phyloP scores from a whole-genome alignment of 805 yeast species.

The Lipomyces yamadae region DNA sequence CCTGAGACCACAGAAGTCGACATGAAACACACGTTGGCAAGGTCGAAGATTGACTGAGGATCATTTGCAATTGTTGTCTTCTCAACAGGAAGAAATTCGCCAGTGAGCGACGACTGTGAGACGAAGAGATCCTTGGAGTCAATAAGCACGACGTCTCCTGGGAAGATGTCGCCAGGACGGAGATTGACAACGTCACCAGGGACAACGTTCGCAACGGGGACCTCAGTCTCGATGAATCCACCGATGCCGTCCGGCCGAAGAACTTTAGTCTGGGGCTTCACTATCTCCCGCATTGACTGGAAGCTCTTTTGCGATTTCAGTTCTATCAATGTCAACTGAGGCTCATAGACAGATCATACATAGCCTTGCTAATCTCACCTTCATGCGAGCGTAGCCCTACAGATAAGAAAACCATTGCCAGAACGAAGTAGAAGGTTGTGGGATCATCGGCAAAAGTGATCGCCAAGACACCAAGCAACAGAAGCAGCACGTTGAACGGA shows the following conservation, averaged over 20 bases:
- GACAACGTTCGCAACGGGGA: conserved; percentile 73
- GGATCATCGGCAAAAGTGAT: conserved; percentile 36
- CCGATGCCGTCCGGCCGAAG: conserved; percentile 33
- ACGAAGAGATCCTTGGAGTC: conserved; percentile 74
- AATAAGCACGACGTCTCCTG: conserved; percentile 81
- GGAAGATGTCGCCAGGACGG: conserved; percentile 92
- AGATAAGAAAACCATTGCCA: conserved; percentile 33
- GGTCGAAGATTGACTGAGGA: conserved; percentile 30
- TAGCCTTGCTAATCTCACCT: conserved; percentile 13
- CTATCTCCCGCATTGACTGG: conserved; percentile 34
- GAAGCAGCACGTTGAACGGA: conserved; percentile 33
- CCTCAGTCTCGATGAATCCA: conserved; percentile 35
- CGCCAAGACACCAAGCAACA: conserved; percentile 36
- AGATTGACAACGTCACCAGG: conserved; percentile 87
- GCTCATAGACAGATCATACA: not conserved
- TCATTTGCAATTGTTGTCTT: conserved; percentile 30
- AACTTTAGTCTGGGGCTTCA: conserved; percentile 31
- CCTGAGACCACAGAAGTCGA: conserved; percentile 37
- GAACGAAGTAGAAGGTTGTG: conserved; percentile 36
- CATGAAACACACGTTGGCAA: conserved; percentile 36
- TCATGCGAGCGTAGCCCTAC: conserved; percentile 37
- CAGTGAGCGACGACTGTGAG: conserved; percentile 91
- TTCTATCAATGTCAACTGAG: conserved; percentile 10
- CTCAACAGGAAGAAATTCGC: conserved; percentile 59
- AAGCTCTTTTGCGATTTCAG: conserved; percentile 36